Base-by-base conservation (phyloP, 2,329 filamentous ascomycete species). In the Colletotrichum tamarilloi region DNA sequence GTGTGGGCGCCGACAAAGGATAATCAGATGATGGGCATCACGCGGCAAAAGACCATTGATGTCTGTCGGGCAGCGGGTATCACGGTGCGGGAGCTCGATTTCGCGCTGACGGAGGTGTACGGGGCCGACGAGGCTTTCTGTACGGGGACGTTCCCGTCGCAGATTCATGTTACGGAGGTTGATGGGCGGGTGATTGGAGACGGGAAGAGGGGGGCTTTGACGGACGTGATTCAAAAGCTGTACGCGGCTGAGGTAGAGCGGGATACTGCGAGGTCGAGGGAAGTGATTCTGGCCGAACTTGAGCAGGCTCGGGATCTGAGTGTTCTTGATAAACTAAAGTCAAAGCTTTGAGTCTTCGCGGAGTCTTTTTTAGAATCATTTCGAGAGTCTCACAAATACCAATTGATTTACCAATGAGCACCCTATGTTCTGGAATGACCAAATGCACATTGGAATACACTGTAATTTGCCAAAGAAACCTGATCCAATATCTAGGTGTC, bases 21-120 rank as follows among this genome's bases (percentile, higher is more conserved):
- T 35, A 78, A 80, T 52, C 79, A 80, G 67, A 81, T 80, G 79
- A 77, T 79, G 62, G 79, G 79, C 2, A 79, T 81, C 59, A 81
- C 79, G 16, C 74, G 79, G 8, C 78, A 79, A 63, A 79, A 77
- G 72, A 79, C 78, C 5, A 80, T 81, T 42, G 78, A 80, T 32
- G 75, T 80, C 9, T 81, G 79, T 52, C 76, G 78, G 1, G 74
- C 76, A 3, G 68, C 76, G 19, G 78, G 77, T 0, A 77, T 81
- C 30, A 53, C 59, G 8, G 76, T 80, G 8, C 68, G 74, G 1
- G 79, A 81, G 69, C 73, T 79, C 16, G 78, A 80, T 57, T 81
- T 80, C 58, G 71, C 77, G 1, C 65, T 81, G 19, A 79, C 79
- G 1, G 79, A 81, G 70, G 77, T 77, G 2, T 81, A 79, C 19